Conservation (phyloP, 2,329 filamentous ascomycete species). For the Chrysoporthe austroafricana region DNA sequence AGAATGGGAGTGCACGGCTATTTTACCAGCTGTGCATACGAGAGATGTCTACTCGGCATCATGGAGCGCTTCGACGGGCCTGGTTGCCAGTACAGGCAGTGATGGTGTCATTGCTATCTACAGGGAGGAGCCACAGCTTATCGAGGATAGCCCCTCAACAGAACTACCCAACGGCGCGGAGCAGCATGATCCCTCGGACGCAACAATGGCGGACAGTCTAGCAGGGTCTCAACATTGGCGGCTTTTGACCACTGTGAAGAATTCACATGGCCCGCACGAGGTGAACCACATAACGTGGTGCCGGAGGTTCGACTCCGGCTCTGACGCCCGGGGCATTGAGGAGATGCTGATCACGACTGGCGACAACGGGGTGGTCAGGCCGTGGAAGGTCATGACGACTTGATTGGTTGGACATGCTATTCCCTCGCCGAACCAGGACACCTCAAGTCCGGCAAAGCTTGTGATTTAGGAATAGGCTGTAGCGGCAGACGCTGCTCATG, state of each 20-base stretch:
- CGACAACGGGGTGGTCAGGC: conserved; percentile 85
- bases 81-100: conserved; percentile 86
- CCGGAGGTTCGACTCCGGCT: conserved; percentile 69
- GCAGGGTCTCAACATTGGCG: conserved; percentile 64
- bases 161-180: background rate
- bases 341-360: conserved; percentile 91
- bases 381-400: conserved; percentile 63
- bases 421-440: background rate
- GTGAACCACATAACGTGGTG: conserved; percentile 94
- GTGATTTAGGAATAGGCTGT: background rate
- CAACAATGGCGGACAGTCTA: background rate
- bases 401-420: background rate
- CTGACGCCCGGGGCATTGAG: conserved; percentile 61
- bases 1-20: conserved; percentile 77
- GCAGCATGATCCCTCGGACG: background rate
- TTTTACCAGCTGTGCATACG: conserved; percentile 76
- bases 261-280: conserved; percentile 89
- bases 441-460: background rate
- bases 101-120: conserved; percentile 85
- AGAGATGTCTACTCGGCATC: conserved; percentile 81
- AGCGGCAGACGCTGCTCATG: background rate
- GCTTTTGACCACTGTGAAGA: conserved; percentile 68
- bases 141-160: background rate
- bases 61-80: conserved; percentile 79
- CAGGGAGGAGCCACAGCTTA: conserved; percentile 53